Conservation (phyloP, 2,329 filamentous ascomycete genomes). For the Aspergillus niger region DNA sequence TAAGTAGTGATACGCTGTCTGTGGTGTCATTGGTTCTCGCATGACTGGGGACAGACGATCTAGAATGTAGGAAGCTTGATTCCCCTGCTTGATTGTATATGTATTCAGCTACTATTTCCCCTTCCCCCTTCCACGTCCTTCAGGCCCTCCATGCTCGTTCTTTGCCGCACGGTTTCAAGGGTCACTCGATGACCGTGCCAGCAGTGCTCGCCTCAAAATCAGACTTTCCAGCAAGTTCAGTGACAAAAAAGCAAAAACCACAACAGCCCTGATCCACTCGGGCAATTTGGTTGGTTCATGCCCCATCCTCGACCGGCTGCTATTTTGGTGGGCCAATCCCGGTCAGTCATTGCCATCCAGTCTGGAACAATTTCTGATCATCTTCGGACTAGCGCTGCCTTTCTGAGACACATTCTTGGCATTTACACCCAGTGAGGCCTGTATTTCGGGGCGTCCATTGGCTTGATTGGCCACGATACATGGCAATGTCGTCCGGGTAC, state of each 20-base stretch:
- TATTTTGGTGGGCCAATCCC: constrained; percentile 20
- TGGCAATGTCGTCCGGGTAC: neutral
- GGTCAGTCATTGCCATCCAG: neutral
- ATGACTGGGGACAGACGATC: neutral
- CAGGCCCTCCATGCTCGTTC: neutral
- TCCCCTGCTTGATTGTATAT: neutral
- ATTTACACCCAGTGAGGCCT: neutral
- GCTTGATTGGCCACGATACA: neutral
- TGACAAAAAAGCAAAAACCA: constrained; percentile 13
- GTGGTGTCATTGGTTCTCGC: neutral
- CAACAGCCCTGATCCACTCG: constrained; percentile 5
- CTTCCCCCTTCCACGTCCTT: neutral
- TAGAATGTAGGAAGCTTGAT: neutral
- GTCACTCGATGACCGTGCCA: neutral
- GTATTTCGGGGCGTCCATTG: neutral
- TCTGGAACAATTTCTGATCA: constrained; percentile 18
- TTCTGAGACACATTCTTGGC: neutral
- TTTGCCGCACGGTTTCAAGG: neutral
- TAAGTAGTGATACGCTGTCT: neutral
- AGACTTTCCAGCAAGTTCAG: neutral
- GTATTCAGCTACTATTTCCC: neutral
- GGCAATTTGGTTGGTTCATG: neutral
- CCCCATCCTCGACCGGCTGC: constrained; percentile 4
- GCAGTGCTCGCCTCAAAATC: neutral
- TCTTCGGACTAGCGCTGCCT: constrained; percentile 12